These are phyloP conservation scores for Vigna nakashimae DNA, from an alignment of 306 rosid genomes.

Conservation along the genomic window DNA sequence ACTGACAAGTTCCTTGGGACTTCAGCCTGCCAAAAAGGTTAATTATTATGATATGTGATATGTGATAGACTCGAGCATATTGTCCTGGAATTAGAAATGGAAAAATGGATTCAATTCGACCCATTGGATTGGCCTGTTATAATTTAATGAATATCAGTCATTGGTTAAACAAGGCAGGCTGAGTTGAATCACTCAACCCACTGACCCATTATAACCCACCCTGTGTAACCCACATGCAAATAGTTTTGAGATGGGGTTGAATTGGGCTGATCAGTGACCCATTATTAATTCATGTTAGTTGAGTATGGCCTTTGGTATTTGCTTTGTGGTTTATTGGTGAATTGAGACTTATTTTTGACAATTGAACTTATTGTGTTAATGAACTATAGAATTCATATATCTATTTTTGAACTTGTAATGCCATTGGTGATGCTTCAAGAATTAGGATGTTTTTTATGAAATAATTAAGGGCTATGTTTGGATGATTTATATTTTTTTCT, in stretches of 20 bases:
- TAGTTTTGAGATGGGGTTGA: not conserved
- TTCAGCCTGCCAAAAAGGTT: not conserved
- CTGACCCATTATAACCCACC: not conserved
- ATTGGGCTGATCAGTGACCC: not conserved
- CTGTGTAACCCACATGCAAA: not conserved
- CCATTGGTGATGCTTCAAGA: not conserved
- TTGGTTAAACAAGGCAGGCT: not conserved
- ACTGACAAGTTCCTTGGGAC: not conserved
- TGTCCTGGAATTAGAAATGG: not conserved
- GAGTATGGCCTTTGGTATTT: not conserved
- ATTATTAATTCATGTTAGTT: not conserved
- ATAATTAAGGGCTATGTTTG: not conserved
- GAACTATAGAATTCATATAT: not conserved
- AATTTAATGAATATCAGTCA: not conserved
- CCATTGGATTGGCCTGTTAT: not conserved
- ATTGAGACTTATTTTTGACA: not conserved
- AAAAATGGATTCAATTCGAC: not conserved
- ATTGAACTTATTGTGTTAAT: not conserved
- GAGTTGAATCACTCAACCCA: not conserved
- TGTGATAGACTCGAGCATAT: not conserved
- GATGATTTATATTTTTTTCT: not conserved
- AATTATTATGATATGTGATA: not conserved
- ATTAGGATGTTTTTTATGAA: not conserved
- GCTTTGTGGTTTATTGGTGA: not conserved
- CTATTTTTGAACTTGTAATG: not conserved